Evolutionary conservation across 345 rosid genomes (phyloP), one percentile per base, ranked within the genome.

Genomic region (Lagerstroemia speciosa): DNA sequence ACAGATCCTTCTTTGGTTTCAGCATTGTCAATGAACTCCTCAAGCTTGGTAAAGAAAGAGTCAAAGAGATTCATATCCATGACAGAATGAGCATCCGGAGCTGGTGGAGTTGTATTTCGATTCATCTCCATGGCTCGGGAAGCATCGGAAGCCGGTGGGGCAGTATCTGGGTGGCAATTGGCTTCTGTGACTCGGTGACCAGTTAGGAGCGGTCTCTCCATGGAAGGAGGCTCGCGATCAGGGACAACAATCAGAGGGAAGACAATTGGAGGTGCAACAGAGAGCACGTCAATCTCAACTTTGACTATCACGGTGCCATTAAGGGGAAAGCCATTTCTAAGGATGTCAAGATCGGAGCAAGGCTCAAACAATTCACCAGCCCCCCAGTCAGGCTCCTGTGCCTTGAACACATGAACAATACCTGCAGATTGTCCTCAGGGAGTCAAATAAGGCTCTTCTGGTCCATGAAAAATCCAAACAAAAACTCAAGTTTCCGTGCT

Each of bases 341-440:
- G 17, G 64, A 41, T 17, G 16, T n/a, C 55, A 22, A 72, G 57
- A 10, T 72, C 46, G 10, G 45, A 14, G 30, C 65, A 24, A 19
- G 65, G 63, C 22, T 64, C 14, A 22, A 72, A 55, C 6, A 24
- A 10, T 37, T 20, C 8, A 45, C 7, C 53, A 72, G n/a, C n/a
- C 12, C 74, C 74, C 74, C 69, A 65, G 15, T 72, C 69, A 30
- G n/a, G 16, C 40, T 55, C 70, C 41, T 32, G 15, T 10, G 45
- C 63, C 10, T 69, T 65, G 65, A 72, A 72, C 6, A 9, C 8
- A 22, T 72, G 64, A 11, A 34, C 6, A 15, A 65, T n/a, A 24
- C 65, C 74, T 72, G 74, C 64, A 48, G 16, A 48, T 9, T 2
- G 11, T 9, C n/a, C n/a, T n/a, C n/a, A n/a, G n/a, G n/a, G n/a